Conservation (phyloP, 2,329 filamentous ascomycete species). For the Colletotrichum tanaceti region DNA sequence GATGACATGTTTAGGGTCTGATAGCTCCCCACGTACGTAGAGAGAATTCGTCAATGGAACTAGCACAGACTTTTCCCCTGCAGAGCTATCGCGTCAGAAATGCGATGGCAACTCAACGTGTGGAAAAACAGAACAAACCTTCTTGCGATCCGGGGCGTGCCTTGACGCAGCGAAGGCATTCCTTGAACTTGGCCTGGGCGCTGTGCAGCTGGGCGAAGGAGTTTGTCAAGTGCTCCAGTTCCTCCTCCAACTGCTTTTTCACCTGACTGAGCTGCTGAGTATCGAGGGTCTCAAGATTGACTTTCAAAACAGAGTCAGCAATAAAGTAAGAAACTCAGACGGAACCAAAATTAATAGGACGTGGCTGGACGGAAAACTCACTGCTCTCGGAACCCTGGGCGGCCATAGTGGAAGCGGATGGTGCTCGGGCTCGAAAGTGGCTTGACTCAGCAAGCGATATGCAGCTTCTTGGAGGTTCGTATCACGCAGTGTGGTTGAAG, state of each 20-base stretch:
- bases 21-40: conserved; percentile 87
- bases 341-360: no score
- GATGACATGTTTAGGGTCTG: conserved; percentile 80
- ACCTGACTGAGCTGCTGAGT: conserved; percentile 88
- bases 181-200: conserved; percentile 90
- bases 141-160: conserved; percentile 49
- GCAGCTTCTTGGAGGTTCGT: not conserved
- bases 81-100: conserved; percentile 2
- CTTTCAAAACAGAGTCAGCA: conserved; percentile 48
- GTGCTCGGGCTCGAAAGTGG: not conserved
- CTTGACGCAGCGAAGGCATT: conserved; percentile 84
- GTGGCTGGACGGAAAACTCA: not conserved
- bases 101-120: no score
- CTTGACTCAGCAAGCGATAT: no score
- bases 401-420: conserved; percentile 20
- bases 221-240: conserved; percentile 91
- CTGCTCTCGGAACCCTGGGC: conserved; percentile 36
- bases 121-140: conserved; percentile 44
- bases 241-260: conserved; percentile 95
- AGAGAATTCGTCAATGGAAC: conserved; percentile 96
- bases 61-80: conserved; percentile 68
- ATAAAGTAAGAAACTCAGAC: not conserved
- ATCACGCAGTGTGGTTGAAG: no score
- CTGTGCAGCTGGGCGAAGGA: conserved; percentile 92
- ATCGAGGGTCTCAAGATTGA: conserved; percentile 79